Evolutionary conservation across 2,329 filamentous ascomycete genomes (phyloP).

Genomic region (Tolypocladium capitatum): DNA sequence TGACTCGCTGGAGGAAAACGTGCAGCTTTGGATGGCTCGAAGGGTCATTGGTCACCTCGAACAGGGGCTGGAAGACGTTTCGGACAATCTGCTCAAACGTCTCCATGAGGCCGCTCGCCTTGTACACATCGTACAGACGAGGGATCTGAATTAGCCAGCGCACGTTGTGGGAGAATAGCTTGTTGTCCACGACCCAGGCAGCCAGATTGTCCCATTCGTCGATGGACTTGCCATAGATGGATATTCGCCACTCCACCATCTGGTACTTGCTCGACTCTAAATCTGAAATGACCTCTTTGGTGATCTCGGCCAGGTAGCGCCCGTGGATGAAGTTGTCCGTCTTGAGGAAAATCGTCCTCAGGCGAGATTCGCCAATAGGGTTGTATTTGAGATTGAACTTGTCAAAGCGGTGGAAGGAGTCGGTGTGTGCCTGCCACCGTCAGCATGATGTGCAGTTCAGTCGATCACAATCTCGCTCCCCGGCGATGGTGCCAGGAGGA

Average conservation of each 20-base stretch:
- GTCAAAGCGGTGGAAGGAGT: conserved; percentile 97
- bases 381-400: conserved; percentile 99
- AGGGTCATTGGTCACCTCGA: conserved; percentile 85
- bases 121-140: conserved; percentile 91
- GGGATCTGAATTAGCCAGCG: conserved; percentile 95
- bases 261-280: conserved; percentile 98
- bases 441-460: neutral
- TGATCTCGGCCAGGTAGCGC: conserved; percentile 91
- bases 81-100: conserved; percentile 81
- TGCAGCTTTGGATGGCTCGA: conserved; percentile 83
- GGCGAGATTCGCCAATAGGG: conserved; percentile 83
- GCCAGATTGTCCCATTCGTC: conserved; percentile 98
- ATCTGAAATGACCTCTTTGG: conserved; percentile 94
- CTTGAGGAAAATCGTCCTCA: conserved; percentile 97
- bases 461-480: neutral
- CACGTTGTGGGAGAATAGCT: conserved; percentile 93
- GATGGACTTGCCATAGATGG: conserved; percentile 82
- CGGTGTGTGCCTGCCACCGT: conserved; percentile 63
- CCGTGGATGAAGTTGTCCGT: conserved; percentile 97
- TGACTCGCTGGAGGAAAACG: conserved; percentile 84
- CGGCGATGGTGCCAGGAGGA: neutral
- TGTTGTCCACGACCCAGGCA: conserved; percentile 95
- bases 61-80: conserved; percentile 88
- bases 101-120: conserved; percentile 72
- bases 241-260: conserved; percentile 99